Evolutionary conservation across 2,329 filamentous ascomycete genomes (phyloP).

Genomic region (Aspergillus floridensis): DNA sequence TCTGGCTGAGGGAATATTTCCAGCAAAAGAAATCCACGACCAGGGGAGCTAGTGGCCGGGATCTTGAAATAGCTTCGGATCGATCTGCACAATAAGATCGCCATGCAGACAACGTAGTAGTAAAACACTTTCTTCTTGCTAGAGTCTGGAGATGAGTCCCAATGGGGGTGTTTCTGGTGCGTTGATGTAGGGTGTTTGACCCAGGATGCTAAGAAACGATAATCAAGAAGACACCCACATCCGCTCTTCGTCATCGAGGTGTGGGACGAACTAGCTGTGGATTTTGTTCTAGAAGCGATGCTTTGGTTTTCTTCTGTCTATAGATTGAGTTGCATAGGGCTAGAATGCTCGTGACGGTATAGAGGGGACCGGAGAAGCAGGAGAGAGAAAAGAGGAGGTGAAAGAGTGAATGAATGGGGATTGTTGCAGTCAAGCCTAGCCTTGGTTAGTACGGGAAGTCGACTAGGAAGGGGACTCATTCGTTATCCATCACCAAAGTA

Average conservation of each 20-base stretch:
- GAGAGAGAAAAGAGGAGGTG: neutral
- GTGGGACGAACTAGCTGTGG: constrained; percentile 17
- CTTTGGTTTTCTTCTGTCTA: neutral
- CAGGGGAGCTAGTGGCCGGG: constrained; percentile 19
- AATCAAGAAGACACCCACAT: constrained; percentile 36
- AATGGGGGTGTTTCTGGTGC: constrained; percentile 24
- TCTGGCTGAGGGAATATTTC: constrained; percentile 15
- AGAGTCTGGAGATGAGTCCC: constrained; percentile 10
- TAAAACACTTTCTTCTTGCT: neutral
- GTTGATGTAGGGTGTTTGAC: constrained; percentile 26
- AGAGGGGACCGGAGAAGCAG: neutral
- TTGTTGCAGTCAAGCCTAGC: neutral
- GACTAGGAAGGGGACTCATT: no score
- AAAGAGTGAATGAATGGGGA: neutral
- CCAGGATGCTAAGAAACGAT: constrained; percentile 37
- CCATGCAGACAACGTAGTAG: constrained; percentile 24
- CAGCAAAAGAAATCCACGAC: constrained; percentile 15
- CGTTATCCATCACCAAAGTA: no score
- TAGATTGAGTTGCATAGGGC: neutral
- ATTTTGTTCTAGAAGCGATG: neutral
- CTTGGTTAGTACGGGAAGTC: neutral
- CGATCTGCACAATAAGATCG: constrained; percentile 20
- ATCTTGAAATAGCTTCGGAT: constrained; percentile 21
- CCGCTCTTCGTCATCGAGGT: constrained; percentile 38
- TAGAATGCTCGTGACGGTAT: neutral